Base-by-base conservation (phyloP, 2,329 filamentous ascomycete genomes). In the Lachnellula suecica region DNA sequence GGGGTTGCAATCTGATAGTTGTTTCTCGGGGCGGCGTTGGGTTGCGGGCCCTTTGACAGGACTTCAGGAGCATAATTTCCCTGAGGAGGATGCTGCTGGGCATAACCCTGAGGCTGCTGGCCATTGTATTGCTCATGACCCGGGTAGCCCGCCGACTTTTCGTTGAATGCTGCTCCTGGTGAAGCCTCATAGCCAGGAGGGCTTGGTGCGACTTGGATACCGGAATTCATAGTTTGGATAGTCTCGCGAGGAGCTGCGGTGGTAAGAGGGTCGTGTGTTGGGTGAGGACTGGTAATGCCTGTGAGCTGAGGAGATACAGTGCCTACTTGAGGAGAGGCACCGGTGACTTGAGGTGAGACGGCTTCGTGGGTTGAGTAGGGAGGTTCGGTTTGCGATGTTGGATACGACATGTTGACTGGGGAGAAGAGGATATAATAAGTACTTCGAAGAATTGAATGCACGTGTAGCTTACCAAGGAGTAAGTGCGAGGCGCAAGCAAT, bases 1-100 rank as follows among this genome's bases (percentile, higher is more conserved):
- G 59, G 58, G 6, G 50, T 57, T 4, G 56, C 59, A 7, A 42
- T 56, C 22, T 52, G 40, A 19, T 57, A 61, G 19, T 50, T 50
- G 29, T 44, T 52, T 23, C 29, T 43, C 6, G 44, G 25, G 9
- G 44, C 23, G 24, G 11, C 40, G 19, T 9, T 13, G 17, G 6
- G 3, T 43, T 3, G n/a, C 1, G n/a, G 8, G 11, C 17, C 11
- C 20, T 38, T 29, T 15, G 34, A 31, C 17, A 44, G 52, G 3
- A 43, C 20, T 15, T 20, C 40, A 20, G 24, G 22, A 8, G 40
- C 11, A 25, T 27, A 43, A 22, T 20, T 5, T 20, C 13, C 20
- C 25, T 23, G 15, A n/a, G 15, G 31, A n/a, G 31, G 31, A n/a
- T 13, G 40, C 20, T 10, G 40, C 40, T 43, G 19, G 9, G 22